A percentile compares a stretch with the other conserved stretches of the same genome.
phyloP scores from a whole-genome alignment of 768 basidiomycete genomes.

The Daedaleopsis nitida region DNA sequence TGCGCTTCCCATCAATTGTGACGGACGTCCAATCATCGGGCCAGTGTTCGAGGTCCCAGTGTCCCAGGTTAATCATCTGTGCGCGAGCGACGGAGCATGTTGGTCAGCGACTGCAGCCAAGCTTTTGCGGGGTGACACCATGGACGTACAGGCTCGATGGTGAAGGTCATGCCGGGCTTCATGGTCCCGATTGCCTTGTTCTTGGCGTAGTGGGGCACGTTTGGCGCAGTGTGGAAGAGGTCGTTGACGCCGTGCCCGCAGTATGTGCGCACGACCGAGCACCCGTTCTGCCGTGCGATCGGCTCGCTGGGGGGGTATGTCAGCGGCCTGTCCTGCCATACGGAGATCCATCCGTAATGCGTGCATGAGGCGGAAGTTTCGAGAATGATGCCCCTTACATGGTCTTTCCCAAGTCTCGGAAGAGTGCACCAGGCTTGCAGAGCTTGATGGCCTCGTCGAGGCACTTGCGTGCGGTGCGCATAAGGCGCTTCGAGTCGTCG shows the following conservation, averaged over 20 bases:
- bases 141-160: slow-evolving; percentile 72
- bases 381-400: slow-evolving; percentile 56
- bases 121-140: background rate
- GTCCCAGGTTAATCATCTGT: slow-evolving; percentile 92
- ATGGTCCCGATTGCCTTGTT: slow-evolving; percentile 92
- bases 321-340: slow-evolving; percentile 1
- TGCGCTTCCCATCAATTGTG: slow-evolving; percentile 85
- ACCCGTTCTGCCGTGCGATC: slow-evolving; percentile 78
- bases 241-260: slow-evolving; percentile 91
- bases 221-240: slow-evolving; percentile 83
- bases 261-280: slow-evolving; percentile 89
- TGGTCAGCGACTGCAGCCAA: background rate
- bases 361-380: background rate
- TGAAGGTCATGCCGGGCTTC: slow-evolving; percentile 87
- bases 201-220: slow-evolving; percentile 93
- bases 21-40: slow-evolving; percentile 97
- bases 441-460: slow-evolving; percentile 88
- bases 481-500: slow-evolving; percentile 80
- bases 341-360: background rate
- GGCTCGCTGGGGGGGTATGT: slow-evolving; percentile 60
- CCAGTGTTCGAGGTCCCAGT: slow-evolving; percentile 82
- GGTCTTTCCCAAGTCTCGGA: slow-evolving; percentile 83
- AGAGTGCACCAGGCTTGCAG: slow-evolving; percentile 92
- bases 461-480: slow-evolving; percentile 78
- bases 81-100: background rate